Evolutionary conservation across 345 rosid species (phyloP).

Genomic region (Anacardium occidentale): DNA sequence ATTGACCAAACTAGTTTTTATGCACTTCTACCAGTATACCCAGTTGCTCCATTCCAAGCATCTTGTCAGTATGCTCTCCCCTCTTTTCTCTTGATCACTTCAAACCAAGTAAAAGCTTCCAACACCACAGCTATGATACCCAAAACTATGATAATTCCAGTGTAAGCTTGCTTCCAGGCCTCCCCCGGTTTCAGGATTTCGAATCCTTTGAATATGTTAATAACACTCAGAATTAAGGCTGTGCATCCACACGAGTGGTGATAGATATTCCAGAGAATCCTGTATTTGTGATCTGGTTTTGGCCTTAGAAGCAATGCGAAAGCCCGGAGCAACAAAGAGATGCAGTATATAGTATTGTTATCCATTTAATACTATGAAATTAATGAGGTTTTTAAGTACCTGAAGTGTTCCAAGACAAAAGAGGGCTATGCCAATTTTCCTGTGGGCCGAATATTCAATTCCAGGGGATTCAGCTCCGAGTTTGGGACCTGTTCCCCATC

Average conservation of each 20-base stretch:
- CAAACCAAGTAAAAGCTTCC: conserved; percentile 48
- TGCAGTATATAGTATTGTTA: neutral
- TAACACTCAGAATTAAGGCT: conserved; percentile 50
- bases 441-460: conserved; percentile 47
- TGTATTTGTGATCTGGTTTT: conserved; percentile 76
- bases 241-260: conserved; percentile 72
- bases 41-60: conserved; percentile 32
- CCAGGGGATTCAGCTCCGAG: conserved; percentile 79
- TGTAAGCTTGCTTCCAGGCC: conserved; percentile 80
- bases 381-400: conserved; percentile 29
- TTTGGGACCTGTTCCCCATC: conserved; percentile 89
- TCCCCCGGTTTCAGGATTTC: conserved; percentile 57
- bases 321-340: conserved; percentile 35
- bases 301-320: conserved; percentile 88
- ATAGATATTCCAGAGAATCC: conserved; percentile 83
- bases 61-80: conserved; percentile 31
- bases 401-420: conserved; percentile 85
- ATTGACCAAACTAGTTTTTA: neutral
- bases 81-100: conserved; percentile 43
- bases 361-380: no score
- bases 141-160: conserved; percentile 39
- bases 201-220: conserved; percentile 78
- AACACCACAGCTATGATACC: conserved; percentile 34
- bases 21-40: conserved; percentile 20
- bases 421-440: conserved; percentile 71